Evolutionary conservation across 1,139 yeast species (phyloP), one percentile per base, ranked within the genome.

Genomic region (Debaryomycetaceae sp.): DNA sequence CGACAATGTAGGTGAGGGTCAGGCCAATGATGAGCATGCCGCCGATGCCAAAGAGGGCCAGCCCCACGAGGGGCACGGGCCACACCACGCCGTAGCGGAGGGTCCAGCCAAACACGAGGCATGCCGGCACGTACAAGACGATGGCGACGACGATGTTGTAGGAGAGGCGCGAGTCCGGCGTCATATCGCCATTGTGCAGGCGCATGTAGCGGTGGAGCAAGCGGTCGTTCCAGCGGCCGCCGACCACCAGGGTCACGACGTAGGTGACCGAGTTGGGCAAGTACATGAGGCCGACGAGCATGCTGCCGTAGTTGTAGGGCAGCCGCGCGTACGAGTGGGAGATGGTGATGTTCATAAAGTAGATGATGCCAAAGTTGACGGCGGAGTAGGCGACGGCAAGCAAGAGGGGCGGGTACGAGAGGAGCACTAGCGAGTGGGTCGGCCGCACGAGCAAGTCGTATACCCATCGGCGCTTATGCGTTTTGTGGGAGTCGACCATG

Each of bases 21-120:
- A 83, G 74, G 2, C 93, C 92, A 38, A 82, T 81, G 5, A 81
- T 74, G 53, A 83, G 70, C 93, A 83, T 81, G 15, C 85, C 74
- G 0, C 90, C 81, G 46, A 79, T 73, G 0, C 95, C 95, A 49
- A 78, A 81, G 4, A 81, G 37, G 2, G 87, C 82, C 4, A 92
- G 77, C 1, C 95, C 95, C 7, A 85, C 60, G 38, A 77, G 66
- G 5, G 77, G 95, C 4, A 76, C 65, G 1, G 77, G 73, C 95
- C 95, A 85, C 38, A 73, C 75, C 23, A 68, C 62, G 10, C 74
- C 65, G 37, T 63, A 67, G 32, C 77, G 67, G 15, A 83, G 62
- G 30, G 87, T 69, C 95, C 95, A 85, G 2, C 95, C 95, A 42
- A 78, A 78, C 14, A 82, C 71, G 19, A 83, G 50, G 36, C 83